A percentile compares a stretch with the other conserved stretches of the same genome.
phyloP scores from a whole-genome alignment of 495 filamentous ascomycete species.

The Beverwykella pulmonaria region DNA sequence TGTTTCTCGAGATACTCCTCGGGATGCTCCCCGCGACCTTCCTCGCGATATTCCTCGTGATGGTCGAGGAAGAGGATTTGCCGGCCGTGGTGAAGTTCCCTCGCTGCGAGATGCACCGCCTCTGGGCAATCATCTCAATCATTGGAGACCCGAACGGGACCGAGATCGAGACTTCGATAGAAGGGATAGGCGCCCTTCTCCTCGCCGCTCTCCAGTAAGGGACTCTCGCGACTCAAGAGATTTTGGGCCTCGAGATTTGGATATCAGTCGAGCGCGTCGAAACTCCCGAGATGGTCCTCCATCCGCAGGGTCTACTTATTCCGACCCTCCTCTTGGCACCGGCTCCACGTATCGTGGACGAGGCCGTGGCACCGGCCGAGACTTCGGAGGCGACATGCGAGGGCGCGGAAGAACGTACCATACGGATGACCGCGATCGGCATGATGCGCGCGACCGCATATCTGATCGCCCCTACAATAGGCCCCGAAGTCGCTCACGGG shows the following conservation, averaged over 20 bases:
- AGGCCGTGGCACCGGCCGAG: constrained; percentile 57
- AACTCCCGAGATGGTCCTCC: constrained; percentile 65
- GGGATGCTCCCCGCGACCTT: not conserved
- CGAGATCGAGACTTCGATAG: constrained; percentile 40
- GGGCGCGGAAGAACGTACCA: constrained; percentile 55
- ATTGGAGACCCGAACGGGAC: constrained; percentile 41
- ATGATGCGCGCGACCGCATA: not conserved
- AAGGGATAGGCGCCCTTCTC: constrained; percentile 53
- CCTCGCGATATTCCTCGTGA: not conserved
- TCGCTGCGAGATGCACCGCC: constrained; percentile 44
- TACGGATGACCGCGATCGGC: constrained; percentile 63
- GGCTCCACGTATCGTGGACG: constrained; percentile 57
- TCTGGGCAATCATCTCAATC: constrained; percentile 22
- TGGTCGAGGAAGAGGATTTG: constrained; percentile 15
- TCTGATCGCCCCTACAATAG: constrained; percentile 2
- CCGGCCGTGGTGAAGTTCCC: constrained; percentile 18
- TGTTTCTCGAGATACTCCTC: not conserved
- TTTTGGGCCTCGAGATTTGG: constrained; percentile 44
- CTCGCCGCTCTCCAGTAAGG: constrained; percentile 40
- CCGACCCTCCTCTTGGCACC: constrained; percentile 62
- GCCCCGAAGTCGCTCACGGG: constrained; percentile 37
- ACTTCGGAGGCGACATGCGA: constrained; percentile 61
- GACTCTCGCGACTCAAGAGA: constrained; percentile 44
- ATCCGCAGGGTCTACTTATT: constrained; percentile 68
- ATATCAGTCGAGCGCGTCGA: constrained; percentile 55